These are phyloP conservation scores for Leishmania braziliensis DNA, from an alignment of 208 protist genomes.

Conservation along the genomic window DNA sequence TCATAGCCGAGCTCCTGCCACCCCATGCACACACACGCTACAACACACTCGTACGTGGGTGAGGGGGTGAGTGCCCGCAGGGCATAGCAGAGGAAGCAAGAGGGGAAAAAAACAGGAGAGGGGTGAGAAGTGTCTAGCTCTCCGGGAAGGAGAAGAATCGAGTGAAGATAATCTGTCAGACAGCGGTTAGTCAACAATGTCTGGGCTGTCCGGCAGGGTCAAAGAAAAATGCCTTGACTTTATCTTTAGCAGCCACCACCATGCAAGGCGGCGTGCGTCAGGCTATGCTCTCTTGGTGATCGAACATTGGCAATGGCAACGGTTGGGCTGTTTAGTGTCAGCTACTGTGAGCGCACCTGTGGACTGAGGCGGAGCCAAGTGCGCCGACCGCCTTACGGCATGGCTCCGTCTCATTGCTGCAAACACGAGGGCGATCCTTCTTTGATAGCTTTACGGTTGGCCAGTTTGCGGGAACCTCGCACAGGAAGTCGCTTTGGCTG, in stretches of 20 bases:
- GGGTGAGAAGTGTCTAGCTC: neutral
- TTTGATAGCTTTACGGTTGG: neutral
- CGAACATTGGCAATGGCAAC: too few relatives aligned
- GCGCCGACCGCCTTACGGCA: neutral
- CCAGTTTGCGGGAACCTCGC: neutral
- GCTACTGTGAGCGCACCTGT: neutral
- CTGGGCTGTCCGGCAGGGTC: neutral
- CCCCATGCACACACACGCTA: neutral
- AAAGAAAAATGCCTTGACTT: neutral
- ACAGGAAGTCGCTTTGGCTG: neutral
- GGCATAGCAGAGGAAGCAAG: neutral
- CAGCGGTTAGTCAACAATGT: neutral
- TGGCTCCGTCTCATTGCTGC: conserved; percentile 1
- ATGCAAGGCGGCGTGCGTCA: neutral
- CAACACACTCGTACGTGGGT: neutral
- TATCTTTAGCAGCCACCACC: neutral
- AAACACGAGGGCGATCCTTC: neutral
- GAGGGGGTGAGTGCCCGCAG: neutral
- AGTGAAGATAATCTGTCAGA: neutral
- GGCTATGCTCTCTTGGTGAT: neutral
- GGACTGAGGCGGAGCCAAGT: neutral
- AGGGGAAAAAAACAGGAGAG: neutral
- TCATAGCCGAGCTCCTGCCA: neutral
- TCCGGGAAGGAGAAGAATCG: neutral
- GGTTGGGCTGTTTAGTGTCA: neutral